A percentile compares a stretch with the other conserved stretches of the same genome.
These are phyloP conservation scores for Actinomucor elegans DNA, from an alignment of 371 early-diverging fungal genomes.

Conservation along the genomic window DNA sequence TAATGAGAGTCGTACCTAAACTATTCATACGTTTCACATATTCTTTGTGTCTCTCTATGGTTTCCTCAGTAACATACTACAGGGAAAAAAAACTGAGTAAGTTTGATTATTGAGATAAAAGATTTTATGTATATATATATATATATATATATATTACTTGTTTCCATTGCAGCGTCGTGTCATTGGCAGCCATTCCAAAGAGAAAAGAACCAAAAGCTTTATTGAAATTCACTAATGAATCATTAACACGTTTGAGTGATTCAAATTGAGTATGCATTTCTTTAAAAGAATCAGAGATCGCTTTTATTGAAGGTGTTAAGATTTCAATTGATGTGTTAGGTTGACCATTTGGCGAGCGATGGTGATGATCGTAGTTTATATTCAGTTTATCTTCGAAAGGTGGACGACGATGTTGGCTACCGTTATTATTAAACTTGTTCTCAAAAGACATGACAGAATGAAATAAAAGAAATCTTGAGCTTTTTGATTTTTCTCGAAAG, in stretches of 20 bases:
- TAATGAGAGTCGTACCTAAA: not conserved
- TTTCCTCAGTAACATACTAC: not conserved
- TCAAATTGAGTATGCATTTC: constrained; percentile 23
- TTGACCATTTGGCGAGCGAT: too few relatives aligned
- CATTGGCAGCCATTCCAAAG: constrained; percentile 27
- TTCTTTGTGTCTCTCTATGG: not conserved
- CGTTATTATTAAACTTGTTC: too few relatives aligned
- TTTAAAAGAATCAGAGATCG: too few relatives aligned
- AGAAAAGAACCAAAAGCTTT: constrained; percentile 34
- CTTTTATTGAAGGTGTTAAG: too few relatives aligned
- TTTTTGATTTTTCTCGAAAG: too few relatives aligned
- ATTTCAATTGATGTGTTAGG: too few relatives aligned
- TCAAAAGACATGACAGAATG: too few relatives aligned
- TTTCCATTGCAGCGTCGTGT: constrained; percentile 24
- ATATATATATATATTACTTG: too few relatives aligned
- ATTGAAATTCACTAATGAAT: constrained; percentile 26
- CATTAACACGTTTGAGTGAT: constrained; percentile 20
- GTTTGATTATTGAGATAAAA: not conserved
- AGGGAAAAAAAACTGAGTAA: not conserved
- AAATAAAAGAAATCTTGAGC: too few relatives aligned
- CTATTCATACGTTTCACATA: not conserved
- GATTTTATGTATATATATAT: not conserved
- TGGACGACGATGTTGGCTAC: too few relatives aligned
- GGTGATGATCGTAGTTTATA: too few relatives aligned
- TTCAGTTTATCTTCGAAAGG: too few relatives aligned